Base-by-base conservation (phyloP, 805 yeast species). In the Cyberlindnera galapagoensis region DNA sequence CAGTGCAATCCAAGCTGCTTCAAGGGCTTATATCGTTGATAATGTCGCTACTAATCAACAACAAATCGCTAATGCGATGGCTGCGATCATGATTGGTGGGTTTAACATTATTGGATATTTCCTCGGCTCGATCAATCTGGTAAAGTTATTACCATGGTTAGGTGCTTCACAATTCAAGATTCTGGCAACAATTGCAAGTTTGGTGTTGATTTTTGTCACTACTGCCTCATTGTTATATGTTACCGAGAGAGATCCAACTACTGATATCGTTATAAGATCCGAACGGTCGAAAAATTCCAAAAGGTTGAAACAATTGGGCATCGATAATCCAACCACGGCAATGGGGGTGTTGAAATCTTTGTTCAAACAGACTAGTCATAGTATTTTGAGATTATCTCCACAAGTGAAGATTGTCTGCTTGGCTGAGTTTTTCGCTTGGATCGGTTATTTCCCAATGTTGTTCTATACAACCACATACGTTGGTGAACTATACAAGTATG, bases 391-490 rank as follows among this genome's bases (percentile, higher is more conserved):
- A 19, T 49, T 75, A 9, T 75, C 81, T 8, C 65, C 69, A 3
- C 76, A 69, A 40, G 68, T 73, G 3, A 62, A 61, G 31, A 49
- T 62, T 1, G 71, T 74, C 4, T 76, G 80, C 42, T 57, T 54
- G 31, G 73, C 75, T 2, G 79, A 76, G 49, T 70, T 76, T 37
- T 71, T 71, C 51, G 81, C 81, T 1, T 76, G 82, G 82, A 68
- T 76, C 25, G 80, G 80, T 1, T 76, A 78, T 57, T 76, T 76
- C 54, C 79, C 80, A 2, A 66, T 76, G 69, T 48, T 76, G 18
- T 76, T 76, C 40, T 76, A 76, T 45, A 74, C 80, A 4, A 71
- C 82, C 3, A 74, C 80, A 0, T 76, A 74, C 50, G 80, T 76
- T 12, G 80, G 80, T 0, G 80, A 72, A 37, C 54, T 76, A 11